phyloP scores from a whole-genome alignment of 148 eudicot genomes.

The Rhododendron ferrugineum region DNA sequence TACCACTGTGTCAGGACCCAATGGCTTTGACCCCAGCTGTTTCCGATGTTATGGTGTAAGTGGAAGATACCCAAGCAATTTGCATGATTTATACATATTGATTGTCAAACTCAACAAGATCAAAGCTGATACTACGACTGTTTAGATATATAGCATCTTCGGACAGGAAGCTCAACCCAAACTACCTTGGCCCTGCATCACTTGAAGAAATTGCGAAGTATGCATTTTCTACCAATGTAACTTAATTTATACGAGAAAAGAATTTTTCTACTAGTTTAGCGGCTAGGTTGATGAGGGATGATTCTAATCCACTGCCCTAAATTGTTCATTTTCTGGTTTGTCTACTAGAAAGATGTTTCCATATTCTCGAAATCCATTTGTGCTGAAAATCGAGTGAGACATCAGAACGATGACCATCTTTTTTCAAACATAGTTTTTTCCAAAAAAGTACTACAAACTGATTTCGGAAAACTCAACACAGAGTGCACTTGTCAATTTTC shows the following conservation, averaged over 20 bases:
- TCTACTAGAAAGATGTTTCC: neutral
- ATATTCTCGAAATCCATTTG: neutral
- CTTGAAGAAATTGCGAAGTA: slow-evolving; percentile 78
- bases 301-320: neutral
- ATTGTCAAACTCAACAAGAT: slow-evolving; percentile 1
- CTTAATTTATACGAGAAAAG: neutral
- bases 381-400: neutral
- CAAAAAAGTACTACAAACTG: neutral
- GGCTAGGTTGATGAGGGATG: neutral
- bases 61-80: slow-evolving; percentile 8
- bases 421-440: neutral
- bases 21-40: slow-evolving; percentile 47
- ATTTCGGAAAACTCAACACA: neutral
- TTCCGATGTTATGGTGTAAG: slow-evolving; percentile 78
- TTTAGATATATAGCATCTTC: slow-evolving; percentile 83
- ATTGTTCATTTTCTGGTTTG: neutral
- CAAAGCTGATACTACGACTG: slow-evolving; percentile 11
- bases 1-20: slow-evolving; percentile 37
- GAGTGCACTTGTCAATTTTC: neutral
- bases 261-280: neutral
- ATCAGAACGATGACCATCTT: neutral
- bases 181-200: slow-evolving; percentile 88
- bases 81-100: neutral
- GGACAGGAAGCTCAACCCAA: slow-evolving; percentile 56
- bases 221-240: slow-evolving; percentile 5